These are phyloP conservation scores for Teunomyces aglyptinius DNA, from an alignment of 805 yeast genomes.

Conservation along the genomic window DNA sequence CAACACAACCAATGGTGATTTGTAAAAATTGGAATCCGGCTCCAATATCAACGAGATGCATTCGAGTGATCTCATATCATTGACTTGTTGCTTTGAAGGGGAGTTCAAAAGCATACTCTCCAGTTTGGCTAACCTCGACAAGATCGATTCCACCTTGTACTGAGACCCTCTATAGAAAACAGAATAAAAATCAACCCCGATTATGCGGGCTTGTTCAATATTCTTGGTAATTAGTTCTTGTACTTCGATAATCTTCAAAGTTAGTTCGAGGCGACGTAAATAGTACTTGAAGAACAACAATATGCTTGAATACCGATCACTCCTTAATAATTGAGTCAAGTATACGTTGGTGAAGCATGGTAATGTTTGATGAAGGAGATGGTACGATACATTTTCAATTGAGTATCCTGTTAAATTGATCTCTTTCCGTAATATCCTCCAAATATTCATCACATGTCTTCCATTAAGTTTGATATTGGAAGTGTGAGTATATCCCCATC, in stretches of 20 bases:
- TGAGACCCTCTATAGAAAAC: conserved; percentile 91
- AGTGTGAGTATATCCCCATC: conserved; percentile 82
- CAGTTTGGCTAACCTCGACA: conserved; percentile 69
- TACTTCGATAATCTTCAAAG: conserved; percentile 48
- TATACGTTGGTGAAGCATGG: conserved; percentile 57
- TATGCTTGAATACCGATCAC: conserved; percentile 37
- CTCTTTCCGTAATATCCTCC: conserved; percentile 73
- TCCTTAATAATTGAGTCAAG: conserved; percentile 40
- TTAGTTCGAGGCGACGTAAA: conserved; percentile 43
- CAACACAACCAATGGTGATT: conserved; percentile 83
- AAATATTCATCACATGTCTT: conserved; percentile 77
- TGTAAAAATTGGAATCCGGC: conserved; percentile 80
- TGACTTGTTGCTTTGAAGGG: conserved; percentile 79
- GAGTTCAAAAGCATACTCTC: conserved; percentile 74
- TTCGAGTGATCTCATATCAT: conserved; percentile 80
- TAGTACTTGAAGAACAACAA: conserved; percentile 46
- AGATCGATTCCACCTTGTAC: conserved; percentile 84
- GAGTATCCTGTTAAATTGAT: conserved; percentile 65
- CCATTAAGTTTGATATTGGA: conserved; percentile 71
- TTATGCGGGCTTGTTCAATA: conserved; percentile 77
- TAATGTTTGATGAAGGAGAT: conserved; percentile 61
- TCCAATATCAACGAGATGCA: conserved; percentile 91
- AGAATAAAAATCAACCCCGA: conserved; percentile 89
- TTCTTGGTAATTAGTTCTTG: conserved; percentile 69
- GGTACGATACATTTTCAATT: conserved; percentile 71